Evolutionary conservation across 2,329 filamentous ascomycete genomes (phyloP).

Genomic region (Fusarium guadeloupense): DNA sequence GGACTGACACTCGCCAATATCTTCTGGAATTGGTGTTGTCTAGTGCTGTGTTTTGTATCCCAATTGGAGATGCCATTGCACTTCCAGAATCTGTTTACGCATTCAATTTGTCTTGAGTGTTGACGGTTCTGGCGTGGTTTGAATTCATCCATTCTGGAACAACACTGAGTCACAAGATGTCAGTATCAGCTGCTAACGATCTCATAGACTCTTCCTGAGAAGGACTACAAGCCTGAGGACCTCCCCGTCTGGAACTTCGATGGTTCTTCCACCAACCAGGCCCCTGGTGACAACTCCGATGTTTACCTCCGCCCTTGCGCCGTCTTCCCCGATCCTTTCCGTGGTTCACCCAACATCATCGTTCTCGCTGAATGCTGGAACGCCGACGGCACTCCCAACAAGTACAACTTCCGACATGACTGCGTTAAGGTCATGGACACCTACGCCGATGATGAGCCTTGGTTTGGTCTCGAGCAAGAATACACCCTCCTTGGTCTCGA

Average conservation of each 20-base stretch:
- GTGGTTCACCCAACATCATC: conserved; percentile 87
- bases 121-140: no score
- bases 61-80: no score
- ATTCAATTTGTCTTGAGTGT: no score
- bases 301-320: conserved; percentile 94
- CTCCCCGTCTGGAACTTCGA: conserved; percentile 67
- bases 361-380: conserved; percentile 97
- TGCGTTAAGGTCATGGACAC: conserved; percentile 88
- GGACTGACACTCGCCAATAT: no score
- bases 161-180: neutral
- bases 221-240: conserved; percentile 61
- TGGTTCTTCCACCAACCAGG: conserved; percentile 91
- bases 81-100: no score
- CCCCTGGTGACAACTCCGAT: conserved; percentile 94
- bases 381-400: conserved; percentile 93
- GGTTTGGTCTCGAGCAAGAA: conserved; percentile 98
- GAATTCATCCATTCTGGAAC: no score
- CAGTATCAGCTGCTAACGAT: neutral
- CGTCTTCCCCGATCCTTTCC: conserved; percentile 92
- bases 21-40: no score
- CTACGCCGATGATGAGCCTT: conserved; percentile 83
- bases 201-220: conserved; percentile 59
- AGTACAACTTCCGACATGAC: conserved; percentile 98
- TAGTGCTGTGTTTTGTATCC: no score
- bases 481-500: conserved; percentile 82